phyloP scores from a whole-genome alignment of 306 rosid species.

The Oxytropis ochrocephala region DNA sequence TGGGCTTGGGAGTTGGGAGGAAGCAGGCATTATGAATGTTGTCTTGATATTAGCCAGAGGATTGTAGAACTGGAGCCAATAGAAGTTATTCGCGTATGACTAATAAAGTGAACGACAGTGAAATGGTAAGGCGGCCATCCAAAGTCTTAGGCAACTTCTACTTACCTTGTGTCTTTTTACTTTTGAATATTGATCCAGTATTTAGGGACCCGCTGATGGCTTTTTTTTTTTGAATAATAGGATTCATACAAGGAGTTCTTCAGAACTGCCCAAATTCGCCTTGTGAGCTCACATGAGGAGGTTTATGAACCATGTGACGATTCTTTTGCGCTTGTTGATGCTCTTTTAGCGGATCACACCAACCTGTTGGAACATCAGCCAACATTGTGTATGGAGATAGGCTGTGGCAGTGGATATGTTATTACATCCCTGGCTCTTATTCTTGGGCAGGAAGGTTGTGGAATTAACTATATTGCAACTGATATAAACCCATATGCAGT shows the following conservation, averaged over 20 bases:
- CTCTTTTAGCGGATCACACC: constrained; percentile 71
- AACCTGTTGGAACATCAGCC: constrained; percentile 64
- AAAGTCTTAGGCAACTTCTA: constrained; percentile 4
- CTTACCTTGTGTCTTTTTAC: background rate
- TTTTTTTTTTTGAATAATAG: constrained; percentile 21
- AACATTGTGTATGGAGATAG: constrained; percentile 71
- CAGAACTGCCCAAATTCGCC: constrained; percentile 78
- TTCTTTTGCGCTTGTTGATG: constrained; percentile 92
- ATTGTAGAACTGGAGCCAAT: constrained; percentile 7
- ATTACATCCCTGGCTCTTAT: constrained; percentile 91
- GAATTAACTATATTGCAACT: constrained; percentile 66
- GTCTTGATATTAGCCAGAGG: constrained; percentile 10
- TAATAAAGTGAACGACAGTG: background rate
- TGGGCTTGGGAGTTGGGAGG: constrained; percentile 3
- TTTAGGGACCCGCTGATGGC: background rate
- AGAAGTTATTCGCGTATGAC: background rate
- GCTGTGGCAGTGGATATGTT: constrained; percentile 95
- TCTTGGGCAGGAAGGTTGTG: constrained; percentile 53
- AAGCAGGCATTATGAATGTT: constrained; percentile 6
- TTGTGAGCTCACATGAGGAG: constrained; percentile 73
- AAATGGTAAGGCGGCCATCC: constrained; percentile 22
- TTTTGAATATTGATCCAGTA: background rate
- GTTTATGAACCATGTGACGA: constrained; percentile 98
- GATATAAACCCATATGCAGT: constrained; percentile 80
- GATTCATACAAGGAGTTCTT: constrained; percentile 34